Conservation (phyloP, 2,329 filamentous ascomycete species). For the Sclerotinia trifoliorum region DNA sequence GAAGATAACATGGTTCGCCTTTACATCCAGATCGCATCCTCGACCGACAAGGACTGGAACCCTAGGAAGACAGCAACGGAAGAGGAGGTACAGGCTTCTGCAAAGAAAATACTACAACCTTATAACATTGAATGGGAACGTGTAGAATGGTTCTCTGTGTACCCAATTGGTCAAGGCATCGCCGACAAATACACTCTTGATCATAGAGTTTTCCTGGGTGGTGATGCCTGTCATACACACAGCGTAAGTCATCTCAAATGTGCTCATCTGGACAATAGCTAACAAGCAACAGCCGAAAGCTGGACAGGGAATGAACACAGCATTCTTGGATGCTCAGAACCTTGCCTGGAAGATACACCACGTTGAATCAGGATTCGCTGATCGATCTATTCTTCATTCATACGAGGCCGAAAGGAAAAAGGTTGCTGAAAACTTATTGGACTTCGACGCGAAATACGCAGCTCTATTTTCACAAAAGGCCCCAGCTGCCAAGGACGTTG, state of each 20-base stretch:
- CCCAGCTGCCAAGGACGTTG: conserved; percentile 70
- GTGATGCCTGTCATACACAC: conserved; percentile 78
- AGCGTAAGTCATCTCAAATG: conserved; percentile 51
- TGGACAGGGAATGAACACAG: conserved; percentile 78
- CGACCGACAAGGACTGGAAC: conserved; percentile 59
- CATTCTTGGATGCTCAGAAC: conserved; percentile 79
- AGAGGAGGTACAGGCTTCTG: conserved; percentile 62
- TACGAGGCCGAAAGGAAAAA: conserved; percentile 85
- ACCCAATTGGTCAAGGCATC: conserved; percentile 73
- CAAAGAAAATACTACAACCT: conserved; percentile 63
- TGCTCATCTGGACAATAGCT: neutral
- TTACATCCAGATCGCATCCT: conserved; percentile 66
- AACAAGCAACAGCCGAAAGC: conserved; percentile 59
- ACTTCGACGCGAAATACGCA: conserved; percentile 87
- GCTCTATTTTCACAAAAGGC: conserved; percentile 82
- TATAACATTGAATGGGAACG: conserved; percentile 66
- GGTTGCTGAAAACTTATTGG: conserved; percentile 78
- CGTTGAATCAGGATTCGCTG: conserved; percentile 79
- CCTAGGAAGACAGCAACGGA: conserved; percentile 62
- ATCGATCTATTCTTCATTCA: conserved; percentile 71
- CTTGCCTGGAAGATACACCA: conserved; percentile 95
- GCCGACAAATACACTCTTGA: conserved; percentile 66
- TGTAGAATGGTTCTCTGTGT: conserved; percentile 74
- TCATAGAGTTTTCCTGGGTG: conserved; percentile 70
- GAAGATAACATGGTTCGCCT: conserved; percentile 68